Evolutionary conservation across 2,329 filamentous ascomycete genomes (phyloP).

Genomic region (Penicillium sp.): DNA sequence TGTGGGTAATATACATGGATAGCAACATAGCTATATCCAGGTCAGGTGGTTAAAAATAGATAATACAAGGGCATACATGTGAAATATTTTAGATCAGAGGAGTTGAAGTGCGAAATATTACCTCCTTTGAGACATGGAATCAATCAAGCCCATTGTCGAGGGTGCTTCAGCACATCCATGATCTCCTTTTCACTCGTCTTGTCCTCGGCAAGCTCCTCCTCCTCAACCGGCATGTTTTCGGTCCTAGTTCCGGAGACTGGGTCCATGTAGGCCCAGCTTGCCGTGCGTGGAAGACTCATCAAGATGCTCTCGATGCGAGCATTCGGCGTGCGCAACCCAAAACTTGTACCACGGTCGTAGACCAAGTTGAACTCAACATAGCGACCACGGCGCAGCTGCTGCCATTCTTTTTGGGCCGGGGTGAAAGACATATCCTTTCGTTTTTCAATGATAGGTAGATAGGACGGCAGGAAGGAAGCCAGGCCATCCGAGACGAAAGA

Average conservation of each 20-base stretch:
- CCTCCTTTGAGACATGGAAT: not conserved
- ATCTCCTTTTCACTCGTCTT: slow-evolving; percentile 66
- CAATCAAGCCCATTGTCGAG: slow-evolving; percentile 58
- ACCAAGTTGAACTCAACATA: slow-evolving; percentile 99
- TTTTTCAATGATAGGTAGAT: slow-evolving; percentile 81
- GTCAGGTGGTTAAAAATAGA: slow-evolving; percentile 1
- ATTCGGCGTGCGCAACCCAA: slow-evolving; percentile 88
- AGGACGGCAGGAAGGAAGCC: slow-evolving; percentile 82
- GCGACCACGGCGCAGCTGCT: slow-evolving; percentile 87
- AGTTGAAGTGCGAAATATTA: no score
- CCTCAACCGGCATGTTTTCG: slow-evolving; percentile 49
- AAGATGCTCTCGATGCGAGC: slow-evolving; percentile 93
- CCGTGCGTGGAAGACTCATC: slow-evolving; percentile 93
- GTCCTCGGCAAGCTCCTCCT: slow-evolving; percentile 34
- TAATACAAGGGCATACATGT: slow-evolving; percentile 2
- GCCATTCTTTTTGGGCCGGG: slow-evolving; percentile 87
- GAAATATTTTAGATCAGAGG: not conserved
- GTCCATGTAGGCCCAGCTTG: slow-evolving; percentile 95
- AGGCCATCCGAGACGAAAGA: slow-evolving; percentile 83
- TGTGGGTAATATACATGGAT: slow-evolving; percentile 7
- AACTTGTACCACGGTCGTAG: slow-evolving; percentile 90
- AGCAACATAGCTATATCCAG: slow-evolving; percentile 1
- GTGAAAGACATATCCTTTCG: slow-evolving; percentile 91
- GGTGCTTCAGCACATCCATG: slow-evolving; percentile 65
- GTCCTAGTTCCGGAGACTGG: slow-evolving; percentile 46